phyloP scores from a whole-genome alignment of 257 asterid species.

The Mentha longifolia region DNA sequence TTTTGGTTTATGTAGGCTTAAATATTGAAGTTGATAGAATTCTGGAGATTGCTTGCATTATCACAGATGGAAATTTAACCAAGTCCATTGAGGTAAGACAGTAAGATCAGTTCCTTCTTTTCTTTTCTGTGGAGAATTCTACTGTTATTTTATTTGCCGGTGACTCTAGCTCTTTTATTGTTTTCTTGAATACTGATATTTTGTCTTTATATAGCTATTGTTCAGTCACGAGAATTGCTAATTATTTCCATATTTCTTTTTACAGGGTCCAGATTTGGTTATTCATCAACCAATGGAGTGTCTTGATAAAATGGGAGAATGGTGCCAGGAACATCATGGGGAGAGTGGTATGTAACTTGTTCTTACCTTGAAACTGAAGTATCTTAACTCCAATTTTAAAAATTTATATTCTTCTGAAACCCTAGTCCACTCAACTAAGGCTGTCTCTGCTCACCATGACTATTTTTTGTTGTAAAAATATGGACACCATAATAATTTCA shows the following conservation, averaged over 20 bases:
- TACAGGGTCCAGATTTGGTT: slow-evolving; percentile 91
- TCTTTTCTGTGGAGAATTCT: neutral
- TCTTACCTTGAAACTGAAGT: slow-evolving; percentile 26
- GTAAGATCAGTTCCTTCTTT: slow-evolving; percentile 37
- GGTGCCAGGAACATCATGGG: slow-evolving; percentile 94
- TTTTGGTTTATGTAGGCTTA: slow-evolving; percentile 64
- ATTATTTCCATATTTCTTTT: slow-evolving; percentile 32
- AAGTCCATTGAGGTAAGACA: slow-evolving; percentile 73
- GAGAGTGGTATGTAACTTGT: slow-evolving; percentile 71
- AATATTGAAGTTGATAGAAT: slow-evolving; percentile 77
- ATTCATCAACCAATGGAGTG: slow-evolving; percentile 84
- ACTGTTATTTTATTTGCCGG: slow-evolving; percentile 29
- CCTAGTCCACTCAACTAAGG: slow-evolving; percentile 6
- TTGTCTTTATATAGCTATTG: slow-evolving; percentile 15
- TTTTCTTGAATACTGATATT: slow-evolving; percentile 24
- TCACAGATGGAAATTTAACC: slow-evolving; percentile 84
- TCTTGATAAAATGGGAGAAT: slow-evolving; percentile 88
- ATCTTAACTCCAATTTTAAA: neutral
- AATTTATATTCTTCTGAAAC: slow-evolving; percentile 18
- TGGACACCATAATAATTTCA: neutral
- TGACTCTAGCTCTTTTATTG: slow-evolving; percentile 22
- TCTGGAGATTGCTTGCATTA: slow-evolving; percentile 95
- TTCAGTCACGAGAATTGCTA: slow-evolving; percentile 28
- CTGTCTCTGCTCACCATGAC: slow-evolving; percentile 21
- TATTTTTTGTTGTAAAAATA: slow-evolving; percentile 16